Evolutionary conservation across 106 monocot genomes (phyloP).

Genomic region (Triglochin maritima): DNA sequence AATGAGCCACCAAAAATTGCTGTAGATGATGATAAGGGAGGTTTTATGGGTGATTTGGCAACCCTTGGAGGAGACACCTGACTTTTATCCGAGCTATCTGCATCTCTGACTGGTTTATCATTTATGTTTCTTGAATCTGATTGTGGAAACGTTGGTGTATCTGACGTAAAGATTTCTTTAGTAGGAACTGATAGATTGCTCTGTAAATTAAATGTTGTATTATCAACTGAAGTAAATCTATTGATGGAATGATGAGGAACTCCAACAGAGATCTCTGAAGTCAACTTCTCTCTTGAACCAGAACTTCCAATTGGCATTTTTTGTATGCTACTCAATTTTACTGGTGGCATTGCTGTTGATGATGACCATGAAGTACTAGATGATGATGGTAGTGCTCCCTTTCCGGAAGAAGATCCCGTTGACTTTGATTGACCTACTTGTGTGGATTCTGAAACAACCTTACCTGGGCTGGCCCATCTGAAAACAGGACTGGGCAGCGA

Average conservation of each 20-base stretch:
- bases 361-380: slow-evolving; percentile 3
- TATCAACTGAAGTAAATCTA: slow-evolving; percentile 9
- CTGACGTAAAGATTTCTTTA: neutral
- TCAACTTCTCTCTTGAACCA: slow-evolving; percentile 13
- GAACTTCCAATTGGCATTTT: slow-evolving; percentile 8
- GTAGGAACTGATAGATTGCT: slow-evolving; percentile 1
- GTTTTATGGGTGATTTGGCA: neutral
- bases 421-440: slow-evolving; percentile 16
- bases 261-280: neutral
- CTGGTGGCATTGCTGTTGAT: slow-evolving; percentile 6
- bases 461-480: slow-evolving; percentile 27
- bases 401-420: slow-evolving; percentile 7
- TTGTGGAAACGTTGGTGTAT: neutral
- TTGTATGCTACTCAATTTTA: slow-evolving; percentile 9
- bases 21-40: neutral
- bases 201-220: slow-evolving; percentile 10
- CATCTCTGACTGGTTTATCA: too few relatives aligned
- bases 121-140: too few relatives aligned
- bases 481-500: slow-evolving; percentile 31
- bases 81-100: slow-evolving; percentile 6
- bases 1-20: slow-evolving; percentile 16
- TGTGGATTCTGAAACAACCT: slow-evolving; percentile 27
- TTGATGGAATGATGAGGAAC: slow-evolving; percentile 6
- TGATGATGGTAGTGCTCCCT: slow-evolving; percentile 6
- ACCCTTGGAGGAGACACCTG: slow-evolving; percentile 7